These are phyloP conservation scores for Skeletonema grethae DNA, from an alignment of 108 stramenopile genomes.

Conservation along the genomic window DNA sequence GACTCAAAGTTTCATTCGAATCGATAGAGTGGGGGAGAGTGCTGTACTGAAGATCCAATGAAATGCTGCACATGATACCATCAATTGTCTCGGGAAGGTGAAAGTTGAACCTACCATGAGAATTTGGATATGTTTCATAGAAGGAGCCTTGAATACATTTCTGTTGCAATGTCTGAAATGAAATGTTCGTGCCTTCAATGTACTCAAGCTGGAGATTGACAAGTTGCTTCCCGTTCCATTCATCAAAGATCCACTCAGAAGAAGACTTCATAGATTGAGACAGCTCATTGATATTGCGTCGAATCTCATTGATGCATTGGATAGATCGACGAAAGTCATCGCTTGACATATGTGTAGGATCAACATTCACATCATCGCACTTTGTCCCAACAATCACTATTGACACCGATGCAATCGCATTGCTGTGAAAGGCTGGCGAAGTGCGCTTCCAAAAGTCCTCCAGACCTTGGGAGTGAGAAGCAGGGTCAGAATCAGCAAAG, in stretches of 20 bases:
- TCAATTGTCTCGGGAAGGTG: slow-evolving; percentile 52
- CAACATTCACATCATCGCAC: background rate
- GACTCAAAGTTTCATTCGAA: slow-evolving; percentile 30
- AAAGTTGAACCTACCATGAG: slow-evolving; percentile 34
- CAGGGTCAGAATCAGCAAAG: slow-evolving; percentile 31
- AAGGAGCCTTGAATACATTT: slow-evolving; percentile 35
- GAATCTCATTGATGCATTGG: slow-evolving; percentile 35
- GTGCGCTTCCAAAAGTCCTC: slow-evolving; percentile 38
- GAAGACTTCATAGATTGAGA: slow-evolving; percentile 1
- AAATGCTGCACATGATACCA: slow-evolving; percentile 42
- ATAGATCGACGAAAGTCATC: slow-evolving; percentile 23
- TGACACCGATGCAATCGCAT: slow-evolving; percentile 12
- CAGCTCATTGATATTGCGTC: slow-evolving; percentile 30
- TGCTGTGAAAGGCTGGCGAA: slow-evolving; percentile 13
- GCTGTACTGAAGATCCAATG: slow-evolving; percentile 31
- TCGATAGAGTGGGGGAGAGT: slow-evolving; percentile 38
- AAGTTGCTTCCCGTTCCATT: slow-evolving; percentile 5
- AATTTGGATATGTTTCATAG: slow-evolving; percentile 15
- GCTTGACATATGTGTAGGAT: background rate
- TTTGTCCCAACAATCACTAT: slow-evolving; percentile 30
- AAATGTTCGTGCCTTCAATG: slow-evolving; percentile 35
- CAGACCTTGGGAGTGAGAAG: slow-evolving; percentile 25
- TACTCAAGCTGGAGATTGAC: slow-evolving; percentile 37
- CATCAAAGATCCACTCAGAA: slow-evolving; percentile 10
- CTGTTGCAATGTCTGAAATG: slow-evolving; percentile 41